Evolutionary conservation across 2,329 filamentous ascomycete species (phyloP).

Genomic region (Arthrobotrys megalospora): DNA sequence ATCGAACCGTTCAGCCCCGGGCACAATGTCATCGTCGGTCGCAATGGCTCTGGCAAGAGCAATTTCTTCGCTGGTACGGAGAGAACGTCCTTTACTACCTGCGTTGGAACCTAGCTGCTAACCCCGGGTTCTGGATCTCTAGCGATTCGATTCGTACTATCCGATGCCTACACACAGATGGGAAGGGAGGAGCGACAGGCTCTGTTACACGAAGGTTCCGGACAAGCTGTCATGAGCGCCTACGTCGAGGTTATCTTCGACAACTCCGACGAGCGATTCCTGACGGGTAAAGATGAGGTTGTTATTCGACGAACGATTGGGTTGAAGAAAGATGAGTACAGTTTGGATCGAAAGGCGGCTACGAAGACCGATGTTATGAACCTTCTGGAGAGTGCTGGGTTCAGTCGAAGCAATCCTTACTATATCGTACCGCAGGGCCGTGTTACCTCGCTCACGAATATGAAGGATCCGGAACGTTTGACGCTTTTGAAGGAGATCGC

Average conservation of each 20-base stretch:
- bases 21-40: conserved; percentile 97
- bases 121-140: not conserved
- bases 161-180: conserved; percentile 97
- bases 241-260: conserved; percentile 99
- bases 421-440: conserved; percentile 99
- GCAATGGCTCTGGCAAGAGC: conserved; percentile 99
- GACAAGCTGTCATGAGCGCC: conserved; percentile 98
- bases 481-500: conserved; percentile 97
- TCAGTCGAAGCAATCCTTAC: conserved; percentile 97
- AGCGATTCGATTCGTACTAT: conserved; percentile 96
- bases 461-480: conserved; percentile 94
- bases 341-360: conserved; percentile 94
- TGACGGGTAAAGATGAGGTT: conserved; percentile 90
- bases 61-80: conserved; percentile 86
- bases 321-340: conserved; percentile 98
- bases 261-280: conserved; percentile 95
- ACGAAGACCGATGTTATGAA: conserved; percentile 96
- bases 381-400: conserved; percentile 93
- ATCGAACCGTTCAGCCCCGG: conserved; percentile 98
- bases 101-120: not conserved
- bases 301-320: conserved; percentile 94
- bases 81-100: not conserved
- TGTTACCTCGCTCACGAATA: conserved; percentile 95
- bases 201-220: conserved; percentile 96
- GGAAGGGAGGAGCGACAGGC: conserved; percentile 95